Conservation (phyloP, 345 rosid genomes). For the Eucalyptus pauciflora region DNA sequence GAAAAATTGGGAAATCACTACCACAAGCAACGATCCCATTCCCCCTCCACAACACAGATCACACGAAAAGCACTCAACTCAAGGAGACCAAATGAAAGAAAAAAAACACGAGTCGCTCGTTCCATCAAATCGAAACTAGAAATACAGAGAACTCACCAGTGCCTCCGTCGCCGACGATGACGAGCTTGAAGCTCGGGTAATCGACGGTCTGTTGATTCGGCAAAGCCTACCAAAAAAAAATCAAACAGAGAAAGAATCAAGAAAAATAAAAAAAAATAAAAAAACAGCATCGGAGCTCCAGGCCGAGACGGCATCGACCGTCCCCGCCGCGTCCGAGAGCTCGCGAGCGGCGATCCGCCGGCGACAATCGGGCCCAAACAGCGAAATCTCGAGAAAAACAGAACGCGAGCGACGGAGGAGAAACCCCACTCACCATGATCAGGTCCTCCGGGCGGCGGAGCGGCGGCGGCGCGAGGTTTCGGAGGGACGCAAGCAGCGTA, state of each 20-base stretch:
- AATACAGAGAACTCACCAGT: slow-evolving; percentile 5
- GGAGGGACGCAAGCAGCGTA: no score
- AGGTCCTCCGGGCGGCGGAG: no score
- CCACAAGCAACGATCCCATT: background rate
- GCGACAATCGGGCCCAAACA: background rate
- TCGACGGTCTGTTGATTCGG: slow-evolving; percentile 11
- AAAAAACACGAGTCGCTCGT: background rate
- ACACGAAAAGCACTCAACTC: background rate
- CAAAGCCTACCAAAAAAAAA: background rate
- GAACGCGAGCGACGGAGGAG: background rate
- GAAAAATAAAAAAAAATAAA: background rate
- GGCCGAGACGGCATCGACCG: background rate
- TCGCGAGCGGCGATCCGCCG: background rate
- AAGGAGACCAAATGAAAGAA: background rate
- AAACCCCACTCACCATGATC: no score
- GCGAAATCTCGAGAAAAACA: background rate
- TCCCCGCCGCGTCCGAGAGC: background rate
- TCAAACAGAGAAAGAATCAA: background rate
- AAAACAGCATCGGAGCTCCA: background rate
- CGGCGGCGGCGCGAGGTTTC: no score
- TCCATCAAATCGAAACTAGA: background rate
- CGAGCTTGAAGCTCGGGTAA: slow-evolving; percentile 34
- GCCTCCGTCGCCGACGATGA: slow-evolving; percentile 31
- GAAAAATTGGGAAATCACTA: no score
- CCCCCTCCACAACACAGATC: background rate